Conservation (phyloP, 768 basidiomycete species). For the Lactifluus rugatus region DNA sequence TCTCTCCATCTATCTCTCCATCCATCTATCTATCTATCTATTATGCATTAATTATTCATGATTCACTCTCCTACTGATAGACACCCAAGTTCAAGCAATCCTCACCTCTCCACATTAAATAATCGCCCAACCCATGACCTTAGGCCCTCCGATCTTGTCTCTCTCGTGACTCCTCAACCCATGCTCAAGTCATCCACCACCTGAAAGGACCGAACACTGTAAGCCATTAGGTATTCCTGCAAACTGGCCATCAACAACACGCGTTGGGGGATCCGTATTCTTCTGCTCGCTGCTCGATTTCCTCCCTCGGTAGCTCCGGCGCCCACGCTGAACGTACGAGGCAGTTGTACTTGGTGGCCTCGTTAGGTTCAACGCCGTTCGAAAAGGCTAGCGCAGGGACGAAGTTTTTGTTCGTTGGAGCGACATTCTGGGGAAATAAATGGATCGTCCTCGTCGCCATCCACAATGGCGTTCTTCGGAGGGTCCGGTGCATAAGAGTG, state of each 20-base stretch:
- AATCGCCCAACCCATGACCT: too few species aligned
- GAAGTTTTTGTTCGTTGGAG: constrained; percentile 1
- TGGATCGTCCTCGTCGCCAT: constrained; percentile 22
- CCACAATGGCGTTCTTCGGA: constrained; percentile 20
- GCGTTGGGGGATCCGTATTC: constrained; percentile 42
- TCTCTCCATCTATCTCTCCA: too few species aligned
- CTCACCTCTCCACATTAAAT: too few species aligned
- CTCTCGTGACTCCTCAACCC: constrained; percentile 40
- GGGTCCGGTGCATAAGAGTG: constrained; percentile 52
- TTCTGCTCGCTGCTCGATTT: constrained; percentile 39
- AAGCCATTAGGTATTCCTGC: constrained; percentile 57
- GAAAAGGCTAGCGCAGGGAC: neutral
- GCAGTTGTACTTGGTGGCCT: constrained; percentile 1
- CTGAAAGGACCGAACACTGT: constrained; percentile 49
- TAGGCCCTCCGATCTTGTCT: constrained; percentile 21
- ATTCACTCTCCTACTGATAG: too few species aligned
- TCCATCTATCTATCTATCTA: too few species aligned
- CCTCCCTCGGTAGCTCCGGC: constrained; percentile 32
- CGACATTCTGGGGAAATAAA: constrained; percentile 19
- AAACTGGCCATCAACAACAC: constrained; percentile 35
- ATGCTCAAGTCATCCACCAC: constrained; percentile 40
- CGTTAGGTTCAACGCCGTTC: neutral
- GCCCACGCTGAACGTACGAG: constrained; percentile 16
- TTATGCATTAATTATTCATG: too few species aligned
- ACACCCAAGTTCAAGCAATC: too few species aligned